A percentile compares a stretch with the other conserved stretches of the same genome.
phyloP scores from a whole-genome alignment of 306 rosid genomes.

The Myrica gale region DNA sequence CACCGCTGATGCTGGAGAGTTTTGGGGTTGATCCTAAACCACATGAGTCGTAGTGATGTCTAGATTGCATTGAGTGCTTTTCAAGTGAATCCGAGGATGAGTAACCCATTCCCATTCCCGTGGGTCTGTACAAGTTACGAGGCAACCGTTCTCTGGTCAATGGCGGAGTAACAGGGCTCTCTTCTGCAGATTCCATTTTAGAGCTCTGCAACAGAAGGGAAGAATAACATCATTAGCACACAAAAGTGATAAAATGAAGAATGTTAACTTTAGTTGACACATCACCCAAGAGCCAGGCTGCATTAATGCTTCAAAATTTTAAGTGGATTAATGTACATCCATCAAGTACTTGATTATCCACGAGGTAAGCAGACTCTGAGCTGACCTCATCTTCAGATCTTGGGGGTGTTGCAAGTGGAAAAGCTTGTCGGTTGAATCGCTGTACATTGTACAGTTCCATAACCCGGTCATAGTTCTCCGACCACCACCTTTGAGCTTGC shows the following conservation, averaged over 20 bases:
- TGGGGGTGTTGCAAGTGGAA: conserved; percentile 56
- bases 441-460: conserved; percentile 61
- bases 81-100: conserved; percentile 62
- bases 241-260: not conserved
- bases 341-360: not conserved
- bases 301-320: not conserved
- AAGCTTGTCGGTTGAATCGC: conserved; percentile 48
- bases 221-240: not conserved
- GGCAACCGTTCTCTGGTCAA: conserved; percentile 44
- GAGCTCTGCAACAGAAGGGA: conserved; percentile 37
- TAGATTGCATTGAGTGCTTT: conserved; percentile 45
- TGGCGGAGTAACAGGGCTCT: conserved; percentile 54
- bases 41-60: conserved; percentile 36
- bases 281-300: too few relatives aligned
- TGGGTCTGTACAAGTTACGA: conserved; percentile 47
- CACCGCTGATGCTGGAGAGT: conserved; percentile 55
- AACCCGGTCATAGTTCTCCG: conserved; percentile 53
- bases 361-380: conserved; percentile 3
- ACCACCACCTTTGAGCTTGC: conserved; percentile 66
- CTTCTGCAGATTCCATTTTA: conserved; percentile 58
- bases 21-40: conserved; percentile 56
- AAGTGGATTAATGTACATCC: not conserved
- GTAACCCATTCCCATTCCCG: conserved; percentile 54
- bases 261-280: not conserved
- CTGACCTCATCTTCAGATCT: conserved; percentile 60